Percentiles rank a stretch among this genome's conserved stretches.
Conservation (phyloP, 1,284 basidiomycete genomes). For the Earliella scabrosa region DNA sequence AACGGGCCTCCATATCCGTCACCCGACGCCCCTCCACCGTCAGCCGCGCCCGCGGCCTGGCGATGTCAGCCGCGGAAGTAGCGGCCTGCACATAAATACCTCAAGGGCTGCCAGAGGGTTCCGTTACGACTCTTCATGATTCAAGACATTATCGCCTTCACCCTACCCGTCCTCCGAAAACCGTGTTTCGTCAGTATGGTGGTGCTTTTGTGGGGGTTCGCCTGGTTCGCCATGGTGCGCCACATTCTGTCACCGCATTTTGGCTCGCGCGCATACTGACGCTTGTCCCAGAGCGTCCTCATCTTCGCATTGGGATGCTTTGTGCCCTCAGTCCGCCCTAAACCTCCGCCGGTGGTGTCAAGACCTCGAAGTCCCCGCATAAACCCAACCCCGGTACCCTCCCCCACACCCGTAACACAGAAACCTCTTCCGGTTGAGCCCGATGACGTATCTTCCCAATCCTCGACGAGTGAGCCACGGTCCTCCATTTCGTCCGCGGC, state of each 20-base stretch:
- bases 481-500: neutral
- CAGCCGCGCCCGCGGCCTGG: slow-evolving; percentile 5
- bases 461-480: neutral
- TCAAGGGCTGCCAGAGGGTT: neutral
- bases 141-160: neutral
- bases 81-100: neutral
- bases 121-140: slow-evolving; percentile 9
- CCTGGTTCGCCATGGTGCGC: neutral
- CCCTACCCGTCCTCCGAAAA: neutral
- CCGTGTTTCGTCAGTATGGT: neutral
- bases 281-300: neutral
- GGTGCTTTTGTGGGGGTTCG: slow-evolving; percentile 2
- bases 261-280: neutral
- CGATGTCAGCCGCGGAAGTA: neutral
- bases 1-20: neutral
- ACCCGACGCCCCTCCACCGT: neutral
- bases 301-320: neutral
- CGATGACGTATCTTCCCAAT: slow-evolving; percentile 5
- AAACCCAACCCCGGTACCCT: neutral
- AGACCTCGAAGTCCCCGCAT: neutral
- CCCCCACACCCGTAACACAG: neutral
- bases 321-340: neutral
- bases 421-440: neutral
- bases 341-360: neutral
- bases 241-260: neutral